phyloP scores from a whole-genome alignment of 2,329 filamentous ascomycete species.

The Aspergillus costaricaensis region DNA sequence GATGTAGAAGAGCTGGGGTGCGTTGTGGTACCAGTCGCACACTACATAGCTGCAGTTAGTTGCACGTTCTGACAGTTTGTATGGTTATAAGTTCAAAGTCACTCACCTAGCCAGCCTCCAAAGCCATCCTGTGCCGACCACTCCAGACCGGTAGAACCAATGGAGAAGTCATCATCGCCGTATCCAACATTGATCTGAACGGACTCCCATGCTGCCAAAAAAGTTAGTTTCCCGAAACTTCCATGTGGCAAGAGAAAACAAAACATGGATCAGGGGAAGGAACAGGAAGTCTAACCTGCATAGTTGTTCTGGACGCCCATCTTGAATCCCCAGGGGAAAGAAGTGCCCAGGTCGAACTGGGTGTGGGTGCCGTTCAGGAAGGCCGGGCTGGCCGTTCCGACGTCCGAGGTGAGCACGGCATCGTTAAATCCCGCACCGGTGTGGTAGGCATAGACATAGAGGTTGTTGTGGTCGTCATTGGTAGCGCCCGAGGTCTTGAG shows the following conservation, averaged over 20 bases:
- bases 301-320: conserved; percentile 33
- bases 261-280: neutral
- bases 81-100: neutral
- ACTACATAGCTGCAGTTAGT: conserved; percentile 26
- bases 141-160: conserved; percentile 30
- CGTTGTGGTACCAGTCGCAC: conserved; percentile 44
- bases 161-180: conserved; percentile 34
- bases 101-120: conserved; percentile 44
- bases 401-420: conserved; percentile 35
- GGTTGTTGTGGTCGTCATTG: conserved; percentile 34
- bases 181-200: conserved; percentile 39
- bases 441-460: conserved; percentile 43
- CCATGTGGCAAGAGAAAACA: neutral
- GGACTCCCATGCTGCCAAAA: conserved; percentile 36
- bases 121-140: conserved; percentile 35
- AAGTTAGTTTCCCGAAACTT: neutral
- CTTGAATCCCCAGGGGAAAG: conserved; percentile 36
- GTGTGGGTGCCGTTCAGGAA: conserved; percentile 39
- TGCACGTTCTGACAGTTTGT: neutral
- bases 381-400: conserved; percentile 25
- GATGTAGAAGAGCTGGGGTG: conserved; percentile 44
- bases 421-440: conserved; percentile 45
- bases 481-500: conserved; percentile 36
- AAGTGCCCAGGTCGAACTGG: conserved; percentile 31
- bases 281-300: conserved; percentile 32